Percentiles rank a stretch among this genome's conserved stretches.
Conservation (phyloP, 805 yeast species). For the Sungouiozyma intestinalis region DNA sequence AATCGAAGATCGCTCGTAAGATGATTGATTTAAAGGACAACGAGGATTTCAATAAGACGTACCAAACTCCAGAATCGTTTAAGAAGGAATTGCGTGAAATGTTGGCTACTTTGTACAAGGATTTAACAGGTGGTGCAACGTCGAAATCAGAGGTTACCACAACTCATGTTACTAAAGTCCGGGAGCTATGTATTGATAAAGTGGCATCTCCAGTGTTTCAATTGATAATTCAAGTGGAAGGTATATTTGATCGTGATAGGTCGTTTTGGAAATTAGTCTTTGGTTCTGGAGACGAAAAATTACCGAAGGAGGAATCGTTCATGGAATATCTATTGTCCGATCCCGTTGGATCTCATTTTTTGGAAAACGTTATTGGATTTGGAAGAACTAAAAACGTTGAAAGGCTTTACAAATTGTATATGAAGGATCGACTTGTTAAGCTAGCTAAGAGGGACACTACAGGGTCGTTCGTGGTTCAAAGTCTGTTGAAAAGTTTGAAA, state of each 20-base stretch:
- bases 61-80: conserved; percentile 62
- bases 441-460: conserved; percentile 74
- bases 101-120: conserved; percentile 32
- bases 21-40: conserved; percentile 82
- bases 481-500: conserved; percentile 53
- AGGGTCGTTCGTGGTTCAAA: conserved; percentile 71
- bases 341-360: conserved; percentile 87
- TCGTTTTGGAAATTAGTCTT: conserved; percentile 59
- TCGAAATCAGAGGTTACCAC: conserved; percentile 22
- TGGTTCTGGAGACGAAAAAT: conserved; percentile 39
- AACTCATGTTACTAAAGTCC: conserved; percentile 37
- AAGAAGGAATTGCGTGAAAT: conserved; percentile 47
- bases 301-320: conserved; percentile 62
- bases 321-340: conserved; percentile 78
- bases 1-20: conserved; percentile 80
- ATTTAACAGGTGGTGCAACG: conserved; percentile 20
- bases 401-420: conserved; percentile 58
- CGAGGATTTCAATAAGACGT: conserved; percentile 55
- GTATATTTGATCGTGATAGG: conserved; percentile 65
- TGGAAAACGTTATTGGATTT: conserved; percentile 57
- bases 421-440: conserved; percentile 63
- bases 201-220: conserved; percentile 85
- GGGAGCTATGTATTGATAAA: conserved; percentile 69
- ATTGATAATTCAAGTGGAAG: conserved; percentile 67
- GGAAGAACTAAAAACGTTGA: conserved; percentile 61